phyloP scores from a whole-genome alignment of 1,284 basidiomycete genomes.

The Salmacisia buchloeana region DNA sequence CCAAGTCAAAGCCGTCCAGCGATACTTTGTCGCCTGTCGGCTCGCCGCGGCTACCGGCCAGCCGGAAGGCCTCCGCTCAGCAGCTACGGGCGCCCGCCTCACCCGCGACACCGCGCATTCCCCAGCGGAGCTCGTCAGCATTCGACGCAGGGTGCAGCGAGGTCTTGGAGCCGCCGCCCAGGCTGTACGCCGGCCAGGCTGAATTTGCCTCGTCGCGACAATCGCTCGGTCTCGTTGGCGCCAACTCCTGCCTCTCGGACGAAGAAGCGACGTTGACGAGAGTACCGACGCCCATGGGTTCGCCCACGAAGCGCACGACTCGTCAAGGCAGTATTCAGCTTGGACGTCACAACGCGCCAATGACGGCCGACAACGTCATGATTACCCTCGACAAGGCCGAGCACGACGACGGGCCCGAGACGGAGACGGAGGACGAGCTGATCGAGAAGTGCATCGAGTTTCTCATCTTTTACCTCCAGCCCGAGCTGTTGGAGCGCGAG shows the following conservation, averaged over 20 bases:
- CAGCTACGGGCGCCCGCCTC: not conserved
- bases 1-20: not conserved
- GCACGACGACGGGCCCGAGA: not conserved
- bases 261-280: no score
- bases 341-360: not conserved
- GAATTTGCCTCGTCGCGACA: not conserved
- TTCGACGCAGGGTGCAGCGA: not conserved
- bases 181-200: not conserved
- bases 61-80: not conserved
- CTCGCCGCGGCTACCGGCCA: not conserved
- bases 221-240: not conserved
- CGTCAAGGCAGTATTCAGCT: not conserved
- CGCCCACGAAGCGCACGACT: not conserved
- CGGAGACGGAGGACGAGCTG: conserved; percentile 4
- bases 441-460: conserved; percentile 4
- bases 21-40: not conserved
- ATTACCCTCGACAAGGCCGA: not conserved
- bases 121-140: not conserved
- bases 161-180: not conserved
- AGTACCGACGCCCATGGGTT: no score
- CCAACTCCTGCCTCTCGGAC: no score
- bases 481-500: not conserved
- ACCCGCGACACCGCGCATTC: not conserved
- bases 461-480: conserved; percentile 6
- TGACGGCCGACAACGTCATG: not conserved